Base-by-base conservation (phyloP, 2,329 filamentous ascomycete genomes). In the Microthyrium microscopicum region DNA sequence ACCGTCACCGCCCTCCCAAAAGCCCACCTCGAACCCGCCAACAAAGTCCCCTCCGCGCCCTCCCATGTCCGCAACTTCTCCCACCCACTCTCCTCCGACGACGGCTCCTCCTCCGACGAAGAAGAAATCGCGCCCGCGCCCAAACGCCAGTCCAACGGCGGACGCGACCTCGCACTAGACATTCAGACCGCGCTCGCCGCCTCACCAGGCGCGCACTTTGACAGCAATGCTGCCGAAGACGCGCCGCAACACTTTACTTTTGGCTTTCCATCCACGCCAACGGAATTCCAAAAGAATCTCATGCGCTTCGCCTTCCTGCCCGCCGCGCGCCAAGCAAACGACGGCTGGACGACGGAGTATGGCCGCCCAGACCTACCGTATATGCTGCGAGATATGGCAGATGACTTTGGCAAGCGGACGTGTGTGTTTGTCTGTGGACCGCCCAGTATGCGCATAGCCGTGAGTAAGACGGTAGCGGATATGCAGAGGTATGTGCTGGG, bases 341-440 rank as follows among this genome's bases (percentile, higher is more conserved):
- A 39, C 29, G 81, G 84, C 35, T 93, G 87, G 83, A 79, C 71
- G 42, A 83, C 89, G 11, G 85, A 94, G 56, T 94, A 94, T 53
- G 84, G 84, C 13, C 72, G 87, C 0, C 87, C 87, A 0, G 78
- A 93, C 44, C 69, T 95, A 22, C 77, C 81, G 1, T 87, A 77
- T 52, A 82, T 92, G 71, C 66, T 95, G 34, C 75, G 72, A 46
- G 74, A 89, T 42, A 77, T 84, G 68, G 79, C 81, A 4, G 74
- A 70, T 16, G 77, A 74, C 33, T 77, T 91, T 37, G 85, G 87
- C 2, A 65, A 78, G 28, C 63, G 83, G 37, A 84, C 82, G 3
- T 87, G 83, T 43, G 81, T 94, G 5, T 93, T 91, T 52, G 85
- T 95, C 11, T 95, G 87, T 49, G 87, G 87, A 0, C 87, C 87